Evolutionary conservation across 78 protist genomes (phyloP), one percentile per base, ranked within the genome.

Genomic region (Dictyostelium capitatum): DNA sequence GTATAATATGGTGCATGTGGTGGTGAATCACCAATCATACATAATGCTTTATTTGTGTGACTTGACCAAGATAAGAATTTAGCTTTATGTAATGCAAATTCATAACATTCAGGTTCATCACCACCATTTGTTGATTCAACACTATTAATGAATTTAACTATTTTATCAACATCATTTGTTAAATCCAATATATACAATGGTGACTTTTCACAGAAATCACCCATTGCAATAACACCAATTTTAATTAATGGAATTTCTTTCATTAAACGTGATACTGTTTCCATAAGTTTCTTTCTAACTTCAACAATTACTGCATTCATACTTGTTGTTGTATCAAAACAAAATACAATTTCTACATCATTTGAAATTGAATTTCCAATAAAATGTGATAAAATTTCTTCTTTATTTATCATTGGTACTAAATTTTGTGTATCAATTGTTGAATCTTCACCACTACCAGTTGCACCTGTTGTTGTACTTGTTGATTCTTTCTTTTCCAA

Each of bases 81-180:
- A 0, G 85, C 96, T 48, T 77, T 92, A 11, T 79, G 84, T 4
- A 92, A 47, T 4, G 84, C 90, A 30, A 20, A 82, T 75, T 92
- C 96, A 17, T 92, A 92, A 6, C 91, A 89, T 56, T 92, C 96
- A 7, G 90, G 91, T 12, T 80, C 96, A 56, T 92, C 96, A 47
- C 96, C 87, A 81, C 95, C 95, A 43, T 37, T 30, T 12, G 95
- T 90, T 14, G 50, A 32, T 15, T 80, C 70, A 11, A 77, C 81
- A 28, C 50, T 54, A 51, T 62, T 83, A 10, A 90, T 77, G 43
- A 90, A 90, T 5, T 48, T 69, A 50, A 51, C 82, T 10, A 90
- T 72, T 6, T 59, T 77, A n/a, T 46, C 37, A 20, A 80, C 82
- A 78, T 90, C 85, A 8, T 57, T 59, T 1, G 95, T 90, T 28